Percentiles rank a stretch among this genome's conserved stretches.
Evolutionary conservation across 768 basidiomycete genomes (phyloP).

Genomic region (Tricholoma saponaceum): DNA sequence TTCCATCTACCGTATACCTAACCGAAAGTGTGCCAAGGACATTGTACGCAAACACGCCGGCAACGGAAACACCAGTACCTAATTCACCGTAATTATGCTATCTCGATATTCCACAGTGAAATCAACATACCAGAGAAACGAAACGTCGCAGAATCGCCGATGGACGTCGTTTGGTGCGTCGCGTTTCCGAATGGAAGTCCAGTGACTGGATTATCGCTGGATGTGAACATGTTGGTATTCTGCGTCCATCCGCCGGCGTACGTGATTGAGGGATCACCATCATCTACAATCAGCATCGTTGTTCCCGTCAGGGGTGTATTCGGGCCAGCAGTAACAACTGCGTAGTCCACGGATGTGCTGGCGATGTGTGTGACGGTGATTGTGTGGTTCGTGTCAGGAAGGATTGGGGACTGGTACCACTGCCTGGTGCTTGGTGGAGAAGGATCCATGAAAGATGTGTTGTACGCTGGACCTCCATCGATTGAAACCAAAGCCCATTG

Average conservation of each 20-base stretch:
- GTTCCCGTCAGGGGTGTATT: conserved; percentile 15
- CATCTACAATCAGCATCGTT: conserved; percentile 19
- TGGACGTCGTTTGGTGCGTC: conserved; percentile 16
- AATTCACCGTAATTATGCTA: background rate
- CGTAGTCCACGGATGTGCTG: conserved; percentile 19
- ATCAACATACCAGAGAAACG: conserved; percentile 21
- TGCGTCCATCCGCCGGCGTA: conserved; percentile 16
- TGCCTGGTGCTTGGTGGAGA: conserved; percentile 15
- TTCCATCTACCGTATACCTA: background rate
- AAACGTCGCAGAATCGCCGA: conserved; percentile 20
- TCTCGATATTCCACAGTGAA: background rate
- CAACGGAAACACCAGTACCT: background rate
- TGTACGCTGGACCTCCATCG: conserved; percentile 12
- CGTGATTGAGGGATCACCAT: conserved; percentile 15
- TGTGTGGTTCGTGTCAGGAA: conserved; percentile 16
- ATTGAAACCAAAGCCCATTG: conserved; percentile 15
- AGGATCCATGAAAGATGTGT: conserved; percentile 8
- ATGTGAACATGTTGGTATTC: conserved; percentile 7
- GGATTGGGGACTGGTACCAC: conserved; percentile 20
- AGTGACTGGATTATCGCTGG: conserved; percentile 3
- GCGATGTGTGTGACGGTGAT: conserved; percentile 14
- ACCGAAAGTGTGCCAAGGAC: background rate
- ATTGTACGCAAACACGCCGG: background rate
- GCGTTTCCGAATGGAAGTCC: conserved; percentile 23
- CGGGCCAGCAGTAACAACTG: conserved; percentile 14